phyloP scores from a whole-genome alignment of 2,329 filamentous ascomycete genomes.

The Colletotrichum sp. region DNA sequence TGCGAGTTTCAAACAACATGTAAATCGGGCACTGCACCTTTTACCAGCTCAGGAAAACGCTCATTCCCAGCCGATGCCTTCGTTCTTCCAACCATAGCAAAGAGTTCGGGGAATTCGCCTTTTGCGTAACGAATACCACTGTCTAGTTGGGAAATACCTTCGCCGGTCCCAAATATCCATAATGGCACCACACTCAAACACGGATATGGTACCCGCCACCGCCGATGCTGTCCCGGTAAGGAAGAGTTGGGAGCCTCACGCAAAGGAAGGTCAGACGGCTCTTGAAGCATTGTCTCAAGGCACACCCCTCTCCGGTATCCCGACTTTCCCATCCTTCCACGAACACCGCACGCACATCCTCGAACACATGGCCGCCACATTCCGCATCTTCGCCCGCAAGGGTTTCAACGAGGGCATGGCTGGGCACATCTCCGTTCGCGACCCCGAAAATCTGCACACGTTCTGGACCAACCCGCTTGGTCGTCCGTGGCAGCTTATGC shows the following conservation, averaged over 20 bases:
- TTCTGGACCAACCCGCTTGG: constrained; percentile 70
- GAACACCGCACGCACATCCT: constrained; percentile 57
- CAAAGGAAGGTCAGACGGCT: background rate
- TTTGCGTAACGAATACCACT: background rate
- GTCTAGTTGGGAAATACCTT: background rate
- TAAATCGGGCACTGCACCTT: background rate
- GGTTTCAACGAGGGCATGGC: constrained; percentile 66
- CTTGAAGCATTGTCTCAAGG: background rate
- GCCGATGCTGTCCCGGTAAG: fast-evolving
- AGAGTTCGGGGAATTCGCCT: background rate
- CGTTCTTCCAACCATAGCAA: background rate
- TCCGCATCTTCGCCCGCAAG: constrained; percentile 61
- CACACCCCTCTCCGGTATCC: background rate
- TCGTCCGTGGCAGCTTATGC: constrained; percentile 66
- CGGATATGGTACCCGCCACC: background rate
- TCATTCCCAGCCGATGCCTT: background rate
- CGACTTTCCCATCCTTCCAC: constrained; percentile 19
- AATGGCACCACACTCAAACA: background rate
- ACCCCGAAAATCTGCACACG: constrained; percentile 62
- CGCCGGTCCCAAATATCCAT: background rate
- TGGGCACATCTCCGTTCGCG: constrained; percentile 66
- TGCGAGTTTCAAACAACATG: background rate
- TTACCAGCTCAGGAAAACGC: background rate
- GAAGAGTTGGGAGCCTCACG: background rate
- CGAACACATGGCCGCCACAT: constrained; percentile 65